phyloP scores from a whole-genome alignment of 1,284 basidiomycete genomes.

The Tilletia setariae region DNA sequence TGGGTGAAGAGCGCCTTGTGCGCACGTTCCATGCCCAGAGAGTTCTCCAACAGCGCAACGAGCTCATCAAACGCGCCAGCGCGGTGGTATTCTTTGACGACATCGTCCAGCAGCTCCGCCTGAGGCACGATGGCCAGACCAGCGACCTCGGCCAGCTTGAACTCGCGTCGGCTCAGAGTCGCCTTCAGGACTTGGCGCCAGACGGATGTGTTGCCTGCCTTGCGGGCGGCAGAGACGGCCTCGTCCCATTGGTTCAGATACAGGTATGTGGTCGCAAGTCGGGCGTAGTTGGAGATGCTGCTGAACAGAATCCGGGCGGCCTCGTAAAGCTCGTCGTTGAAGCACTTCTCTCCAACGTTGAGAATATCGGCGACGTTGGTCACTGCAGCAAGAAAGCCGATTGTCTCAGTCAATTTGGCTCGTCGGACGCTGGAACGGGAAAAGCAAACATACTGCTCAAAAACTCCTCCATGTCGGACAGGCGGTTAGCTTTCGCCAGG shows the following conservation, averaged over 20 bases:
- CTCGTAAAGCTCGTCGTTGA: conserved; percentile 96
- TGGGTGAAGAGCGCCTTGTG: conserved; percentile 86
- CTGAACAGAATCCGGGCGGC: conserved; percentile 92
- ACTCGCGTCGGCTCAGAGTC: conserved; percentile 94
- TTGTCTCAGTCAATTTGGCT: neutral
- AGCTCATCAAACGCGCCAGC: conserved; percentile 93
- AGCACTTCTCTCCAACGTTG: conserved; percentile 97
- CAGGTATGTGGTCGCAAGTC: conserved; percentile 94
- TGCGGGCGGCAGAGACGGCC: conserved; percentile 95
- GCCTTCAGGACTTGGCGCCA: conserved; percentile 99
- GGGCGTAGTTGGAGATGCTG: conserved; percentile 97
- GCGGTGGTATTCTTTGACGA: conserved; percentile 83
- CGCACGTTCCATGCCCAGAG: conserved; percentile 84
- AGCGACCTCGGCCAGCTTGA: conserved; percentile 89
- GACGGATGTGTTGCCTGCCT: conserved; percentile 98
- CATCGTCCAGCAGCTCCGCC: conserved; percentile 78
- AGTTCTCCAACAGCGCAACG: conserved; percentile 84
- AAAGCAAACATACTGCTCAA: conserved; percentile 61
- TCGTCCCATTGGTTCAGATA: conserved; percentile 97
- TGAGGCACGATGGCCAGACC: conserved; percentile 55
- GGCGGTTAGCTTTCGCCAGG: conserved; percentile 52
- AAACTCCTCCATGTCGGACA: conserved; percentile 88
- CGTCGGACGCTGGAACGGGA: neutral
- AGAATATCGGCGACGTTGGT: conserved; percentile 97
- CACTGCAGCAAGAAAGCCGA: conserved; percentile 57